Evolutionary conservation across 2,329 filamentous ascomycete genomes (phyloP), one percentile per base, ranked within the genome.

Genomic region (Teratosphaeria epicoccoides): DNA sequence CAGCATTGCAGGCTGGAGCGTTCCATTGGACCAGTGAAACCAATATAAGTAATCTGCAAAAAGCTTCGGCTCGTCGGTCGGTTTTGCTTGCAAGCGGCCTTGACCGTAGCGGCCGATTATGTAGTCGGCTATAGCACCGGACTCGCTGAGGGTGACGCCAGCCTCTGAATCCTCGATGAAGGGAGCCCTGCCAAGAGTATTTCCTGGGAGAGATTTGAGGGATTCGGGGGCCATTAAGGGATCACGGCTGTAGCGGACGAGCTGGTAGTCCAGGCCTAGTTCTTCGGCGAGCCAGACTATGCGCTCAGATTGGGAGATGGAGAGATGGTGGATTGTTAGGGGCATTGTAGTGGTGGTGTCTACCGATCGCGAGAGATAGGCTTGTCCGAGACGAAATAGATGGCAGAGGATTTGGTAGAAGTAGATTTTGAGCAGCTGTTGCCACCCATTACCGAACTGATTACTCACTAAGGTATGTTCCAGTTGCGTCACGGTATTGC

Each of bases 201-300:
- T 46, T 4, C 33, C 33, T 9, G 33, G 33, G 20, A 52, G 40
- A 12, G 24, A 25, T 20, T 50, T 54, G 50, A 64, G 54, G 9
- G 62, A 60, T 24, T 61, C 57, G 0, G 59, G 63, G 0, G 58
- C 55, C 11, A 66, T 57, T 5, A 66, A 37, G 59, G 80, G 75
- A 6, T 61, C 61, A 43, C 76, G 74, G 47, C 70, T 54, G 68
- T 80, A 71, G 37, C 68, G 66, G 52, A 70, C 68, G 10, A 79
- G 64, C 1, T 68, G 60, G 61, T 84, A 84, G 1, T 70, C 62
- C 48, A 85, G 66, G 47, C 67, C 65, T n/a, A 85, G 76, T 64
- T 85, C 82, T 64, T 85, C 82, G 63, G 79, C 79, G 43, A 85
- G 75, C 75, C 79, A 84, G 60, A 77, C 68, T 46, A 84, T 72